Evolutionary conservation across 2,329 filamentous ascomycete genomes (phyloP), one percentile per base, ranked within the genome.

Genomic region (Penicillium sp.): DNA sequence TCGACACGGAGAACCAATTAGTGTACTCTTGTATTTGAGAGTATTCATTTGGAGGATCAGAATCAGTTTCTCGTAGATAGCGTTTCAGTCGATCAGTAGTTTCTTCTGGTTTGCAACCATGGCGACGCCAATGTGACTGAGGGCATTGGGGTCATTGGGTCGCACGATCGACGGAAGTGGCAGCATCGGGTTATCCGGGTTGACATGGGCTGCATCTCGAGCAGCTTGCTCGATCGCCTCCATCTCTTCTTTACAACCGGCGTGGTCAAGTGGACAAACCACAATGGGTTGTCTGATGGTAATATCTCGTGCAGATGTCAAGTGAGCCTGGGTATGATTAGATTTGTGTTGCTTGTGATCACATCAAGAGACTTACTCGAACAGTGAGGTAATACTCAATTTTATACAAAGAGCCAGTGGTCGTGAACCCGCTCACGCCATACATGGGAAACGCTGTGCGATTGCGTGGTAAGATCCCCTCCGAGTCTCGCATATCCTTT

Each of bases 221-320:
- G 95, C 95, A 0, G 95, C 90, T 76, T 96, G 91, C 71, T 97
- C 93, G 62, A 99, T 98, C 37, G 93, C 93, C 68, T 96, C 93
- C 91, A 99, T 97, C 78, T 98, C 95, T 72, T 97, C 93, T 74
- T 96, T 97, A 78, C 95, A 99, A 16, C 89, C 90, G 64, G 96
- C 91, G 70, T 97, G 91, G 70, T 99, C 95, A 60, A 97, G 86
- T 0, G 95, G 93, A 69, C 93, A 98, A 51, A 98, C 95, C 33
- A 98, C 91, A 56, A 99, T 97, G 5, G 91, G 92, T 75, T 98
- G 91, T 52, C 93, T 87, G 44, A 98, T 82, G 29, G 87, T 82
- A 54, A 99, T 96, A 72, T 99, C 93, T 75, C 90, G 87, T 24
- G 93, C 91, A 46, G 89, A 90, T 52, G 90, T 91, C 75, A 98